Evolutionary conservation across 106 monocot species (phyloP).

Genomic region (Allium cepa): DNA sequence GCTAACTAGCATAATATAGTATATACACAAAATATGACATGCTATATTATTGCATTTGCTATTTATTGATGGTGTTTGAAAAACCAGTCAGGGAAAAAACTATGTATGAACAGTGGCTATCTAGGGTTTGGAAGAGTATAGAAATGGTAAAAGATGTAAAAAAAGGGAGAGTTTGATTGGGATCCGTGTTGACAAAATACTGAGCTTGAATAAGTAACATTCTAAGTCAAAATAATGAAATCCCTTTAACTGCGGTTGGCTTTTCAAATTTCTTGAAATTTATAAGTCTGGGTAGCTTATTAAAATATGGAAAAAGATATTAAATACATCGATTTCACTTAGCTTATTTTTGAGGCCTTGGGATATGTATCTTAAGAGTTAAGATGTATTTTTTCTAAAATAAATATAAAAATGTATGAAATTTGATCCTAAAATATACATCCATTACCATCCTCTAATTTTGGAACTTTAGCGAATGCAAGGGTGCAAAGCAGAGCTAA

Average conservation of each 20-base stretch:
- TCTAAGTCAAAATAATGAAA: slow-evolving; percentile 4
- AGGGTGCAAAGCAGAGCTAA: slow-evolving; percentile 78
- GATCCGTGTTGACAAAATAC: slow-evolving; percentile 15
- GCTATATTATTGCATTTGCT: not conserved
- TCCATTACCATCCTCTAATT: slow-evolving; percentile 89
- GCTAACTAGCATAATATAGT: not conserved
- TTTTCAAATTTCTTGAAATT: not conserved
- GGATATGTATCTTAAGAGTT: not conserved
- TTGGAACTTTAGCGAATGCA: slow-evolving; percentile 77
- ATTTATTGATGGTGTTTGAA: not conserved
- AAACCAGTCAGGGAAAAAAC: not conserved
- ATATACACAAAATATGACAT: not conserved
- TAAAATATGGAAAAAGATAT: not conserved
- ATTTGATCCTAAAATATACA: too few species aligned
- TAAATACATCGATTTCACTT: not conserved
- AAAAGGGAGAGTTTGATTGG: slow-evolving; percentile 9
- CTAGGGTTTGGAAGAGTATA: slow-evolving; percentile 12
- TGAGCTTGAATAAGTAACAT: slow-evolving; percentile 2
- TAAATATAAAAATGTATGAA: too few species aligned
- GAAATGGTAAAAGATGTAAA: not conserved
- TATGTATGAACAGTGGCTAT: slow-evolving; percentile 5
- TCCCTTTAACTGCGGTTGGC: not conserved
- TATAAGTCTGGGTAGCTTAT: not conserved
- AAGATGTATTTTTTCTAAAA: too few species aligned
- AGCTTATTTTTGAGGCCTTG: not conserved